Evolutionary conservation across 164 flowering plant species (phyloP), one percentile per base, ranked within the genome.

Genomic region (Liquidambar formosana): DNA sequence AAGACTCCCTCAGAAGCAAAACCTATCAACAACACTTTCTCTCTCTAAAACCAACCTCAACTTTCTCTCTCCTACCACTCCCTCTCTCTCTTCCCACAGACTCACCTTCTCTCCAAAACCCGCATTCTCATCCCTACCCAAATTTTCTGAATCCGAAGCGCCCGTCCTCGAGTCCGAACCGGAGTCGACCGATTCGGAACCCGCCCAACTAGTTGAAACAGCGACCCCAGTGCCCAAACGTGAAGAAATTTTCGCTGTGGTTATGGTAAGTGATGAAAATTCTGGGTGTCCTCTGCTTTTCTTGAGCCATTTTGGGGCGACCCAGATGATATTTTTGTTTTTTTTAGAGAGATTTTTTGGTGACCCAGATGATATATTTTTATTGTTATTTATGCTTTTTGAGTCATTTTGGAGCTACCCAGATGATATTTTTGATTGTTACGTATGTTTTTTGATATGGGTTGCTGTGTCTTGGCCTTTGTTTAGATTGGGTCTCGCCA

Each of bases 201-300:
- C 75, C 13, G 62, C 44, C 1, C 63, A 28, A 57, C 19, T 44
- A 43, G 79, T 63, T 12, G 84, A 80, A 46, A 22, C 57, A 0
- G 19, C 22, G 23, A 62, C 28, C 8, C 74, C 25, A 18, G 65
- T 63, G 57, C 84, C 90, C 22, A 84, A 82, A 71, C 79, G 87
- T 1, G 94, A 86, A 66, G 89, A 88, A 67, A 70, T 90, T 45
- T 94, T 89, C 61, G 98, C 96, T 33, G 97, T 94, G 8, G 96
- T 94, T 64, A 85, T 90, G 98, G 98, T 93, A 64, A 72, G 87
- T 48, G 22, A 10, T 77, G 15, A 19, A 16, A 25, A 13, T n/a
- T 48, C 48, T n/a, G n/a, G 23, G 14, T 43, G 12, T 21, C 5
- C 5, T 23, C 38, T 3, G 18, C 15, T 61, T 5, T 14, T 10